phyloP scores from a whole-genome alignment of 257 asterid genomes.

The Jaltomata sinuosa region DNA sequence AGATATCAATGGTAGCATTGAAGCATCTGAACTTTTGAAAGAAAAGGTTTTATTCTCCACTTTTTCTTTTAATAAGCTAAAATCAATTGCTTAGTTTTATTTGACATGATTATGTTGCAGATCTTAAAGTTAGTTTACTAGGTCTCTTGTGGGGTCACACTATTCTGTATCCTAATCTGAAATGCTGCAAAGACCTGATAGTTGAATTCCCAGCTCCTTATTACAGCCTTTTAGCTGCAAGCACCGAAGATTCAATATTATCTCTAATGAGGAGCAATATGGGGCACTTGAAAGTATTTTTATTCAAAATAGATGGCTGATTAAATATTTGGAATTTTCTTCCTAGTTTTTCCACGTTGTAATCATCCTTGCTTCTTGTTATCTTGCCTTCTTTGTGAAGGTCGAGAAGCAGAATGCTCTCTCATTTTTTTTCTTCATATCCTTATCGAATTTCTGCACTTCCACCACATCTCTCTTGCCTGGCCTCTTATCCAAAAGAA shows the following conservation, averaged over 20 bases:
- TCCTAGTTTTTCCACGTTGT: not conserved
- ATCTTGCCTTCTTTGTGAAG: not conserved
- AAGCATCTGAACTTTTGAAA: constrained; percentile 72
- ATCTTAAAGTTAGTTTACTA: not conserved
- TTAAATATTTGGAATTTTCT: not conserved
- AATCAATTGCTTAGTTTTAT: not conserved
- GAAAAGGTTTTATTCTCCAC: constrained; percentile 53
- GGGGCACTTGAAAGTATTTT: not conserved
- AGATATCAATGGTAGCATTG: constrained; percentile 48
- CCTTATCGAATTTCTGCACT: not conserved
- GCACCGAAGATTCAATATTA: not conserved
- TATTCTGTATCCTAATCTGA: not conserved
- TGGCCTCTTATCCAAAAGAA: not conserved
- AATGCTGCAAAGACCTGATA: not conserved
- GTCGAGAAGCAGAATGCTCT: not conserved
- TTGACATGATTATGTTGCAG: not conserved
- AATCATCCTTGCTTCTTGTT: not conserved
- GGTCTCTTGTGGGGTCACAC: not conserved
- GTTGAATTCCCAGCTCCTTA: not conserved
- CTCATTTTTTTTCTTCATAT: not conserved
- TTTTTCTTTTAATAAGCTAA: not conserved
- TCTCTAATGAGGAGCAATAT: not conserved
- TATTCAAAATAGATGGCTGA: not conserved
- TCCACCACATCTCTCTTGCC: not conserved
- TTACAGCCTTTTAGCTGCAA: not conserved